A percentile compares a stretch with the other conserved stretches of the same genome.
phyloP scores from a whole-genome alignment of 495 filamentous ascomycete species.

The Penicillium tannophilum region DNA sequence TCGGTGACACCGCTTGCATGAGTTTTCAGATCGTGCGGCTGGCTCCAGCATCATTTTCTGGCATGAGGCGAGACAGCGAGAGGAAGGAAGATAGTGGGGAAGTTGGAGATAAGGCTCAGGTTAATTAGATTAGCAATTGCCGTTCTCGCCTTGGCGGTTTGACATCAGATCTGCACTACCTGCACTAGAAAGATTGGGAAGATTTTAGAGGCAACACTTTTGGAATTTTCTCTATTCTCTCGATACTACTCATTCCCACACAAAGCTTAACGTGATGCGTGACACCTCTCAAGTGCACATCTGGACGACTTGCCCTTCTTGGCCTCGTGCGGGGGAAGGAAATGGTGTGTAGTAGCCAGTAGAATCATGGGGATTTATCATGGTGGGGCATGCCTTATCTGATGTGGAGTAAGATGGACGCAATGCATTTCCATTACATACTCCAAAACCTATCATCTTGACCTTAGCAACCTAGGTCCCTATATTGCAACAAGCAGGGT shows the following conservation, averaged over 20 bases:
- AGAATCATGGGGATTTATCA: not conserved
- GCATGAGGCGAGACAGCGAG: not conserved
- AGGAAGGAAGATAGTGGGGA: slow-evolving; percentile 9
- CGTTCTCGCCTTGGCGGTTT: not conserved
- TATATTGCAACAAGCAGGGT: too few relatives aligned
- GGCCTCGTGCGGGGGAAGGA: slow-evolving; percentile 3
- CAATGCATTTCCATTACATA: not conserved
- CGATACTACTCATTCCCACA: too few relatives aligned
- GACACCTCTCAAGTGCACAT: not conserved
- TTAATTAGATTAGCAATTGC: slow-evolving; percentile 1
- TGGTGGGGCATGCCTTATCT: not conserved
- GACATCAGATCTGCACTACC: not conserved
- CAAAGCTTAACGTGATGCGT: not conserved
- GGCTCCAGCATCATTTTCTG: slow-evolving; percentile 11
- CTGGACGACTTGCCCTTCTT: not conserved
- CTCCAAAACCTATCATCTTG: not conserved
- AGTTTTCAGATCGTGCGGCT: slow-evolving; percentile 23
- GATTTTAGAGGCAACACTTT: not conserved
- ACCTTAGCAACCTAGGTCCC: too few relatives aligned
- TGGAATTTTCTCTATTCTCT: too few relatives aligned
- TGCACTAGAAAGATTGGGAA: not conserved
- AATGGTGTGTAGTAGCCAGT: not conserved
- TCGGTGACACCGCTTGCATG: slow-evolving; percentile 40
- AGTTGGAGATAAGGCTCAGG: slow-evolving; percentile 16
- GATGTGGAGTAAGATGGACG: slow-evolving; percentile 7